Base-by-base conservation (phyloP, 2,329 filamentous ascomycete genomes). In the Colletotrichum spaethianum region DNA sequence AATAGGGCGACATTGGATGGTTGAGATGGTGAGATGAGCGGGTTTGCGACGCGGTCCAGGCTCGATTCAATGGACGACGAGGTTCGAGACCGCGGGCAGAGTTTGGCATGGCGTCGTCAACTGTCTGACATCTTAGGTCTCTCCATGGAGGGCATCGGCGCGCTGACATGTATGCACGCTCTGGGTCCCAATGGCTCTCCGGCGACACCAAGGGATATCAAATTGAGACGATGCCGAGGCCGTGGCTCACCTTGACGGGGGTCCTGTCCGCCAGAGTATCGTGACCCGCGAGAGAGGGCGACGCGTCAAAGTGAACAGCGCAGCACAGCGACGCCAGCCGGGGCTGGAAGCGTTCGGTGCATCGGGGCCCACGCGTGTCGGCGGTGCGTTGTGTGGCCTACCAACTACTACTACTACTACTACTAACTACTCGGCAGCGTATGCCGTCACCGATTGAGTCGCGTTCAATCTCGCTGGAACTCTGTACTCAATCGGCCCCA, bases 391-490 rank as follows among this genome's bases (percentile, higher is more conserved):
- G 33, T 36, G 33, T n/a, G n/a, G n/a, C n/a, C n/a, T n/a, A n/a
- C n/a, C n/a, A n/a, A n/a, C n/a, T n/a, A n/a, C n/a, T n/a, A n/a
- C n/a, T n/a, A n/a, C n/a, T n/a, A n/a, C n/a, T n/a, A n/a, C n/a
- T n/a, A n/a, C n/a, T n/a, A n/a, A 11, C 33, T 36, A 11, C 33
- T 36, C 33, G 8, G 33, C 33, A 36, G 8, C 8, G 33, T 11
- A 9, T 36, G 2, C 33, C 33, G 33, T 36, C 33, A 36, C 33
- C 11, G 8, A 2, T 38, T 20, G 28, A 55, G 55, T 16, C 55
- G 63, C 50, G 63, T 31, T 65, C 33, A 65, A 38, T 56, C 28
- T 65, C 63, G 63, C 63, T 65, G 50, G 50, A 65, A 65, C 52
- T 56, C 28, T 33, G 14, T 26, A 28, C 33, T 36, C 3, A 11